A percentile compares a stretch with the other conserved stretches of the same genome.
Evolutionary conservation across 306 rosid genomes (phyloP).

Genomic region (Prunus mume): DNA sequence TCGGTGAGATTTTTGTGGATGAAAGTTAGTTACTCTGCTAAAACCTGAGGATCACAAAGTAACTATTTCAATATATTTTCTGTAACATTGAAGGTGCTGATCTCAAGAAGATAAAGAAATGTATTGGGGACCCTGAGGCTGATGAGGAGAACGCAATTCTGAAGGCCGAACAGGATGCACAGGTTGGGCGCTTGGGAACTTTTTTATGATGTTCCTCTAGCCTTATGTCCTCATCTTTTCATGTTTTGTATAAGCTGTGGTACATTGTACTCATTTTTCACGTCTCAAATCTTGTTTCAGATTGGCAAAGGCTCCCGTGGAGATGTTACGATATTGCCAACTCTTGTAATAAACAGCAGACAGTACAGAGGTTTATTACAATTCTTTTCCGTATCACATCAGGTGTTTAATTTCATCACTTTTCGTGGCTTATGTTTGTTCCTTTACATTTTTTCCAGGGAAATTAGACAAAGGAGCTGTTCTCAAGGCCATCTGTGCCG

Average conservation of each 20-base stretch:
- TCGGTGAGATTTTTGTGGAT: neutral
- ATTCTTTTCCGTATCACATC: conserved; percentile 8
- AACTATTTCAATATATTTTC: conserved; percentile 5
- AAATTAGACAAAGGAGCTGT: conserved; percentile 80
- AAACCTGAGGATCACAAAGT: neutral
- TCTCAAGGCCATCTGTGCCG: conserved; percentile 90
- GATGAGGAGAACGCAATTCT: conserved; percentile 70
- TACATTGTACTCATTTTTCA: conserved; percentile 21
- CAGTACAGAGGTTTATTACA: conserved; percentile 75
- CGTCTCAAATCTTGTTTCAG: conserved; percentile 40
- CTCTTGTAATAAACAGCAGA: conserved; percentile 86
- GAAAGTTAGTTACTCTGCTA: neutral
- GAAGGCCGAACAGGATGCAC: conserved; percentile 85
- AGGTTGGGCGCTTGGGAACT: conserved; percentile 44
- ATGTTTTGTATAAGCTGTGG: neutral
- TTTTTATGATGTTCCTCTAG: neutral
- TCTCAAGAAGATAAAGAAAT: conserved; percentile 64
- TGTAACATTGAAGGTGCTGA: conserved; percentile 52
- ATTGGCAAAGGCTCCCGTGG: conserved; percentile 90
- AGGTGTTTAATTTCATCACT: neutral
- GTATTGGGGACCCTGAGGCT: conserved; percentile 75
- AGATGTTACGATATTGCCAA: conserved; percentile 93
- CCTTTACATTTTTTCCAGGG: conserved; percentile 43
- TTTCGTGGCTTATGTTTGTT: neutral
- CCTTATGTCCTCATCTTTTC: conserved; percentile 9